Percentiles rank a stretch among this genome's conserved stretches.
These are phyloP conservation scores for Protostelium mycophagum DNA, from an alignment of 78 protist genomes.

Conservation along the genomic window DNA sequence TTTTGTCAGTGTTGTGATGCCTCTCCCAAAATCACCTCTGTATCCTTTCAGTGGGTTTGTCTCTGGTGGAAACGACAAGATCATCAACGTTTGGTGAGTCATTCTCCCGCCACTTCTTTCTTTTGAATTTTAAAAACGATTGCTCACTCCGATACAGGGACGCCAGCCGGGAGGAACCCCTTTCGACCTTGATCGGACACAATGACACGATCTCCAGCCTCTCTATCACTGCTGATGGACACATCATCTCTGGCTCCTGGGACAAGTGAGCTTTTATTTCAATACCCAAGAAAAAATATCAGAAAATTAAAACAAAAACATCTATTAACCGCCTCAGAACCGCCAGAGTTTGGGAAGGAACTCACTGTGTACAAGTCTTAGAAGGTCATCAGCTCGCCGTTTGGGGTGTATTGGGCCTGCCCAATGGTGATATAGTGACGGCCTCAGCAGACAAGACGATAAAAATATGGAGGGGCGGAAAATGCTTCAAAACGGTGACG, in stretches of 20 bases:
- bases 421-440: conserved; percentile 42
- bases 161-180: conserved; percentile 16
- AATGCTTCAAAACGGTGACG: conserved; percentile 1
- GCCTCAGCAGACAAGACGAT: conserved; percentile 77
- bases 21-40: conserved; percentile 7
- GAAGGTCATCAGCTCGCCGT: conserved; percentile 66
- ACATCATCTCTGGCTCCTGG: conserved; percentile 51
- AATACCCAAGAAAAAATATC: not conserved
- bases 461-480: conserved; percentile 46
- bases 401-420: conserved; percentile 67
- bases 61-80: conserved; percentile 60
- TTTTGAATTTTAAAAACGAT: conserved; percentile 8
- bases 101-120: no score
- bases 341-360: conserved; percentile 44
- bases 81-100: conserved; percentile 48
- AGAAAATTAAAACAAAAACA: not conserved
- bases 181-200: conserved; percentile 36
- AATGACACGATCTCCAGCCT: conserved; percentile 34
- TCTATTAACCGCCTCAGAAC: conserved; percentile 9
- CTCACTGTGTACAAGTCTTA: conserved; percentile 33
- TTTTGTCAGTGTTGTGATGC: conserved; percentile 31
- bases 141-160: not conserved
- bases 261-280: conserved; percentile 28
- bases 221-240: conserved; percentile 24
- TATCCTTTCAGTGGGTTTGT: conserved; percentile 22